Evolutionary conservation across 352 stramenopile genomes (phyloP), one percentile per base, ranked within the genome.

Genomic region (Globisporangium irregulare): DNA sequence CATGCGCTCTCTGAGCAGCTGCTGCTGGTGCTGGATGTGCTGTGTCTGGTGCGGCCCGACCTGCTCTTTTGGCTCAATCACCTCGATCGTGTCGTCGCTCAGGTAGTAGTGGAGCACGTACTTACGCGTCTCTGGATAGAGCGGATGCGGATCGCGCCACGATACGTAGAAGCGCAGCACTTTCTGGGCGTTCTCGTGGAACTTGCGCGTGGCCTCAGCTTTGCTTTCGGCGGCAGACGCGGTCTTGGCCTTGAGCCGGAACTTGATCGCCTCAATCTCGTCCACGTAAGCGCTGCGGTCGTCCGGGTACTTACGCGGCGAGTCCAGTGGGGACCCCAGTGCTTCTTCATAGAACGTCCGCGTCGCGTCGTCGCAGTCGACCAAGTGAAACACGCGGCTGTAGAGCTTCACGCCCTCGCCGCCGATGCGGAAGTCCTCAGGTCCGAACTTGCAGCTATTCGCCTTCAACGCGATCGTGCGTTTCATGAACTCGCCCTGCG

Each of bases 81-180:
- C 75, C 73, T 98, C 92, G 7, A 98, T 68, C 18, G 90, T 98
- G 67, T 98, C 92, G 76, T 98, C 92, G 27, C 78, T 74, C 59
- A 98, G 66, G 72, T 97, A 98, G 73, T 97, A 98, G 72, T 98
- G 90, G 25, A 98, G 67, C 25, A 96, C 83, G 71, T 97, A 98
- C 46, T 81, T 75, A 20, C 87, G 79, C 68, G 82, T 96, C 58
- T 96, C 91, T 18, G 93, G 91, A 65, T 97, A 97, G 59, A 97
- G 73, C 24, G 87, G 86, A 56, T 98, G 87, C 29, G 78, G 77
- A 67, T 98, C 95, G n/a, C 91, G 84, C 91, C 94, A 98, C 10
- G 88, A 89, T 56, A 92, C 91, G 72, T 85, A 97, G 74, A 98
- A 98, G 27, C 91, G 78, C 55, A 98, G 80, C 27, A 98, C 91